Evolutionary conservation across 768 basidiomycete genomes (phyloP).

Genomic region (Pisolithus sp.): DNA sequence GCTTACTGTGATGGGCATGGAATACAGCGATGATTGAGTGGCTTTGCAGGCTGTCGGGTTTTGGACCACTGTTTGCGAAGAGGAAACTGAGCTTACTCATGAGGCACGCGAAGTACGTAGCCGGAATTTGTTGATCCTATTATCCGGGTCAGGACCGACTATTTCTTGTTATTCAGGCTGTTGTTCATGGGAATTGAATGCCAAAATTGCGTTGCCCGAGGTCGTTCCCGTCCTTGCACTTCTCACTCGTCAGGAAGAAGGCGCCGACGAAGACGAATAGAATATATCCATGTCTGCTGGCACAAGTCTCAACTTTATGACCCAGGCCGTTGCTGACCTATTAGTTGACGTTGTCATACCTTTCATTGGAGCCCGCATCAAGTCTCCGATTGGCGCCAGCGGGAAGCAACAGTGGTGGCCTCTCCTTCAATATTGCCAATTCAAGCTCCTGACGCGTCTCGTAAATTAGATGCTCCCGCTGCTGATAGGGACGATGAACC

Average conservation of each 20-base stretch:
- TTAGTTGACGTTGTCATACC: conserved; percentile 93
- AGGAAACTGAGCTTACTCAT: conserved; percentile 86
- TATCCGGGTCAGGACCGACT: background rate
- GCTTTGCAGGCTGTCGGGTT: conserved; percentile 97
- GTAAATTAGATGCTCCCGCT: conserved; percentile 92
- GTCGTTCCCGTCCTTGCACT: conserved; percentile 88
- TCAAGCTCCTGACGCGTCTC: conserved; percentile 77
- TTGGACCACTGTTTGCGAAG: conserved; percentile 98
- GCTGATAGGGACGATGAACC: conserved; percentile 92
- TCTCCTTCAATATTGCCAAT: conserved; percentile 93
- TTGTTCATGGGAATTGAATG: conserved; percentile 83
- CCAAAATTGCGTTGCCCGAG: conserved; percentile 90
- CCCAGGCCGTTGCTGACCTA: conserved; percentile 82
- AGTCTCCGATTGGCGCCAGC: conserved; percentile 85
- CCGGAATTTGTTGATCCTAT: background rate
- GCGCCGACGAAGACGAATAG: conserved; percentile 98
- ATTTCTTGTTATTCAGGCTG: conserved; percentile 48
- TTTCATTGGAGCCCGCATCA: conserved; percentile 96
- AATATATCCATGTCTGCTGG: conserved; percentile 96
- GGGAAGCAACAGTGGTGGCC: conserved; percentile 97
- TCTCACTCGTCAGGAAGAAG: conserved; percentile 90
- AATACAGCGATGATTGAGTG: conserved; percentile 82
- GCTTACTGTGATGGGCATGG: conserved; percentile 98
- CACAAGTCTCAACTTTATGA: conserved; percentile 82
- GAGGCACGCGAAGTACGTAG: conserved; percentile 80